Evolutionary conservation across 1,284 basidiomycete species (phyloP).

Genomic region (Uromyces viciae-fabae): DNA sequence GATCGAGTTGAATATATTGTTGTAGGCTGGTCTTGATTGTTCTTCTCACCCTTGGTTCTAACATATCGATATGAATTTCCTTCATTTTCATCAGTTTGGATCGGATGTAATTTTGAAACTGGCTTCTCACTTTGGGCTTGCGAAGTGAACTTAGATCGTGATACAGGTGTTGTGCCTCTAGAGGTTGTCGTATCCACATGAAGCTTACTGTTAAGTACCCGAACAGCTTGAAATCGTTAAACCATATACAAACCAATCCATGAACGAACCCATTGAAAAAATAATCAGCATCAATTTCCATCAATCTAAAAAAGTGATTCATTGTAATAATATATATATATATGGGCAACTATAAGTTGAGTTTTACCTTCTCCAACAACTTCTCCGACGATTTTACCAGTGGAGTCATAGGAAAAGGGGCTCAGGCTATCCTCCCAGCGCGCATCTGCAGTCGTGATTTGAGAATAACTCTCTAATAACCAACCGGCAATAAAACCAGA

Average conservation of each 20-base stretch:
- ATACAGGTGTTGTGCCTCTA: not conserved
- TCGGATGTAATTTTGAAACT: not conserved
- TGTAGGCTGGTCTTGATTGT: not conserved
- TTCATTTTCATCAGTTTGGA: not conserved
- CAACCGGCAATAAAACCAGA: conserved; percentile 36
- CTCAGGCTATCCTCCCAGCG: conserved; percentile 8
- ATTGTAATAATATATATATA: not conserved
- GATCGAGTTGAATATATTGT: not conserved
- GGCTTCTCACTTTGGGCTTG: not conserved
- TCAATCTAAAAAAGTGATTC: not conserved
- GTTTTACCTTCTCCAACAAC: conserved; percentile 36
- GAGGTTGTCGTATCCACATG: not conserved
- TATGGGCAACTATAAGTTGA: not conserved
- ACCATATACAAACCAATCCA: not conserved
- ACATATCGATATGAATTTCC: conserved; percentile 26
- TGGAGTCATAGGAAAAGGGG: conserved; percentile 29
- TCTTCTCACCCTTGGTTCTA: not conserved
- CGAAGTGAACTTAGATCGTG: not conserved
- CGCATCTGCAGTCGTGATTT: not conserved
- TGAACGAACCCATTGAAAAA: not conserved
- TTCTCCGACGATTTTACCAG: conserved; percentile 37
- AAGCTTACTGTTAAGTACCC: conserved; percentile 26
- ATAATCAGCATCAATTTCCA: not conserved
- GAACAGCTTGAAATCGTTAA: conserved; percentile 24
- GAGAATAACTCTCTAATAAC: conserved; percentile 31